A percentile compares a stretch with the other conserved stretches of the same genome.
phyloP scores from a whole-genome alignment of 768 basidiomycete genomes.

The Chlorophyllum brunneum region DNA sequence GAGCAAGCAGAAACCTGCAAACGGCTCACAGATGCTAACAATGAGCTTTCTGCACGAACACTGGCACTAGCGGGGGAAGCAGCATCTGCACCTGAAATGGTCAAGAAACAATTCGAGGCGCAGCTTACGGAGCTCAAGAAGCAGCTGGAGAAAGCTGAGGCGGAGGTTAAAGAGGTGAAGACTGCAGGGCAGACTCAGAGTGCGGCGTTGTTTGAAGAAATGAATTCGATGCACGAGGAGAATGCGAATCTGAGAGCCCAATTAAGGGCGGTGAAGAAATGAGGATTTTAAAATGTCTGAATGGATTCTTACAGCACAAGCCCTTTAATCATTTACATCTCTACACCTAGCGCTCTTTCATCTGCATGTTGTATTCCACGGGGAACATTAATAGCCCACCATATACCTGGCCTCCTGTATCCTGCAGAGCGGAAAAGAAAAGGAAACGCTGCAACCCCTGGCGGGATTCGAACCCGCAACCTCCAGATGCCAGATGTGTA shows the following conservation, averaged over 20 bases:
- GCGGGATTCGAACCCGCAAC: conserved; percentile 86
- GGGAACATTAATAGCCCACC: neutral
- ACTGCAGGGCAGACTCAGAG: conserved; percentile 76
- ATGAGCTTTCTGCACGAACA: conserved; percentile 66
- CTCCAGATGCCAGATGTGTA: conserved; percentile 62
- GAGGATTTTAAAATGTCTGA: conserved; percentile 2
- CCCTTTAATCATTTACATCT: neutral
- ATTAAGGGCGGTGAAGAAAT: conserved; percentile 57
- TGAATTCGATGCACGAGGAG: conserved; percentile 80
- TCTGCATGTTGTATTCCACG: no score
- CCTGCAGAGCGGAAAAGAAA: conserved; percentile 12
- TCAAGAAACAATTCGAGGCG: conserved; percentile 59
- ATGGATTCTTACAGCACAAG: neutral
- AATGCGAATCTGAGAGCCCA: conserved; percentile 70
- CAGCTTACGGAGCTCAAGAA: conserved; percentile 61
- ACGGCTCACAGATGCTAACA: conserved; percentile 78
- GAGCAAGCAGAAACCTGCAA: conserved; percentile 72
- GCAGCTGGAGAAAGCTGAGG: conserved; percentile 59
- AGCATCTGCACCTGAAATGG: conserved; percentile 49
- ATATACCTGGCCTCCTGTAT: conserved; percentile 1
- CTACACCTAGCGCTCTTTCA: neutral
- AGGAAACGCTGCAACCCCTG: conserved; percentile 48
- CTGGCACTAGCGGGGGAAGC: conserved; percentile 71
- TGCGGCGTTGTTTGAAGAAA: conserved; percentile 82
- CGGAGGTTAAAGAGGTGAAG: conserved; percentile 65